phyloP scores from a whole-genome alignment of 192 early-diverging fungal species.

The Bifiguratus adelaidae region DNA sequence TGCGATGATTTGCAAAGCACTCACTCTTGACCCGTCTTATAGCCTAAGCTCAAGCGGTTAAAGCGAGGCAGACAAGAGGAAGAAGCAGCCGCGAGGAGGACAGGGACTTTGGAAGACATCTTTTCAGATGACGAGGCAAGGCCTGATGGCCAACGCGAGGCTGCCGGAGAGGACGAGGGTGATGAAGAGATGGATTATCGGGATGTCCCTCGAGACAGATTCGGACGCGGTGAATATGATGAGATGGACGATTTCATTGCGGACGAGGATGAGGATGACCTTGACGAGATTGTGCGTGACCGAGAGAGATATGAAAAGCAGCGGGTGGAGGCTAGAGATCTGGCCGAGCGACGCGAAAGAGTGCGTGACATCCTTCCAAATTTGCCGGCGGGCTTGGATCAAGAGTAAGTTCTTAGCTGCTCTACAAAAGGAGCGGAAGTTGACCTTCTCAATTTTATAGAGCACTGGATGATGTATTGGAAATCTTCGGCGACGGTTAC shows the following conservation, averaged over 20 bases:
- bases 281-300: conserved; percentile 15
- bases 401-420: conserved; percentile 3
- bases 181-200: conserved; percentile 25
- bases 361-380: conserved; percentile 23
- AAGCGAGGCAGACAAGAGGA: conserved; percentile 61
- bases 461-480: conserved; percentile 66
- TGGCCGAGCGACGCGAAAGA: conserved; percentile 14
- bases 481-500: conserved; percentile 89
- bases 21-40: background rate
- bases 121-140: conserved; percentile 63
- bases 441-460: conserved; percentile 13
- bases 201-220: conserved; percentile 13
- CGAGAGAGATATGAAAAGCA: no score
- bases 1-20: background rate
- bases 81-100: conserved; percentile 4
- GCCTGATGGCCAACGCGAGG: conserved; percentile 24
- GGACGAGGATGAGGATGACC: conserved; percentile 38
- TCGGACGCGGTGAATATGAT: conserved; percentile 21
- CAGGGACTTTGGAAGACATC: conserved; percentile 41
- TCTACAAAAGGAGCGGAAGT: background rate
- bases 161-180: conserved; percentile 31
- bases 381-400: conserved; percentile 11
- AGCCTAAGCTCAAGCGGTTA: conserved; percentile 56
- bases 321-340: no score
- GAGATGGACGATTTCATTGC: conserved; percentile 42